A percentile compares a stretch with the other conserved stretches of the same genome.
phyloP scores from a whole-genome alignment of 352 stramenopile genomes.

The Phytophthora sp. region DNA sequence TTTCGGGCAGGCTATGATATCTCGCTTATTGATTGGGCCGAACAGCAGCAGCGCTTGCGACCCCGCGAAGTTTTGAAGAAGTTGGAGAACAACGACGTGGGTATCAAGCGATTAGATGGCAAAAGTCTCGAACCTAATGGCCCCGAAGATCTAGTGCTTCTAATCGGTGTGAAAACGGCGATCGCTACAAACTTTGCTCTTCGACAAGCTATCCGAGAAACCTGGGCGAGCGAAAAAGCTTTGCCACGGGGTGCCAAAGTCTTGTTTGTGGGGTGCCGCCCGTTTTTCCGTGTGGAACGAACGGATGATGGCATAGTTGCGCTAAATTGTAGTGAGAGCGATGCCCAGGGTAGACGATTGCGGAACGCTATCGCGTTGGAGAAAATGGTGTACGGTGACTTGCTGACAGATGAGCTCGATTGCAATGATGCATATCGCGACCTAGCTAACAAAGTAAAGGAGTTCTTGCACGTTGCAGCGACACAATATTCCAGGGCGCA shows the following conservation, averaged over 20 bases:
- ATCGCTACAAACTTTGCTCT: constrained; percentile 20
- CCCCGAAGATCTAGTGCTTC: constrained; percentile 16
- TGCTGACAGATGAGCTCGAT: constrained; percentile 46
- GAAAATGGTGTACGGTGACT: constrained; percentile 37
- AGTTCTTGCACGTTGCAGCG: constrained; percentile 38
- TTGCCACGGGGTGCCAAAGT: constrained; percentile 8
- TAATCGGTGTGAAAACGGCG: constrained; percentile 37
- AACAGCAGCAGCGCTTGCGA: neutral
- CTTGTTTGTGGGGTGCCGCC: constrained; percentile 33
- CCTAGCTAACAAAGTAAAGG: constrained; percentile 45
- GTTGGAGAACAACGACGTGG: neutral
- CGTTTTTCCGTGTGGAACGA: neutral
- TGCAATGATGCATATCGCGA: constrained; percentile 45
- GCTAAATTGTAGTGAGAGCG: too few species aligned
- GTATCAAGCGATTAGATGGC: neutral
- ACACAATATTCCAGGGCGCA: constrained; percentile 3
- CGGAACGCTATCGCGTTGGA: constrained; percentile 14
- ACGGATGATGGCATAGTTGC: neutral
- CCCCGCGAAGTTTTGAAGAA: neutral
- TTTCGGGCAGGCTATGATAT: neutral
- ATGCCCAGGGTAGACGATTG: neutral
- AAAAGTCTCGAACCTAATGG: neutral
- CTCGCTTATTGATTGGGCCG: neutral
- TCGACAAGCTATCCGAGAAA: constrained; percentile 39
- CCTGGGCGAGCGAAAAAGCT: constrained; percentile 23